Base-by-base conservation (phyloP, 441 rosid genomes). In the Kokia cookei region DNA sequence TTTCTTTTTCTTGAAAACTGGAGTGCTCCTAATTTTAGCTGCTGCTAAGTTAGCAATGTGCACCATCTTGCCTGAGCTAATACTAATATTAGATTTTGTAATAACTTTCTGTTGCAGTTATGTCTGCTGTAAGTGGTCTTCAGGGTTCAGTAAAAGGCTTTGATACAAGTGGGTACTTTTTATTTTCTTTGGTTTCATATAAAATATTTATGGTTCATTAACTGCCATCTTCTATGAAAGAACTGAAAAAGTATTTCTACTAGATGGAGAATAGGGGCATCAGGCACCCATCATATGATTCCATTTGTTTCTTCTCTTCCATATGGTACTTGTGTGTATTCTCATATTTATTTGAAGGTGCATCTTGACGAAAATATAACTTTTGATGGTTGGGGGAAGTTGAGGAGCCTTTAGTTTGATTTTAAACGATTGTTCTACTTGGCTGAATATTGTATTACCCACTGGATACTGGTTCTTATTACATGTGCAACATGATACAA, bases 61-160 rank as follows among this genome's bases (percentile, higher is more conserved):
- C 35, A 32, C 35, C 35, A 32, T 32, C 35, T 32, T 32, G 6
- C 35, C 6, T 5, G 45, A 11, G 65, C 32, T 64, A 43, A 37
- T 11, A 26, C 79, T 71, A 29, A 77, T 70, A 2, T 54, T 53
- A 50, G 42, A 65, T 51, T 32, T 32, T 62, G 60, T 69, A 42
- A 54, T 40, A 17, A 48, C 77, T 85, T 60, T n/a, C 17, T 75
- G 32, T 73, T 86, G 88, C 87, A 95, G 97, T 95, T 81, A 93
- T 93, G 97, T 95, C 97, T 73, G 99, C 99, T 71, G 91, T 92
- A 79, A 95, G 98, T 78, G 98, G 99, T 79, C 87, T 96, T 53
- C 97, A 88, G 81, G 95, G 89, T 65, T 71, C 89, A 90, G 76
- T 93, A 76, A 32, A 81, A 53, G 92, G 95, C 75, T 88, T 92